A percentile compares a stretch with the other conserved stretches of the same genome.
Conservation (phyloP, 2,329 filamentous ascomycete genomes). For the Hymenoscyphus salicellus region DNA sequence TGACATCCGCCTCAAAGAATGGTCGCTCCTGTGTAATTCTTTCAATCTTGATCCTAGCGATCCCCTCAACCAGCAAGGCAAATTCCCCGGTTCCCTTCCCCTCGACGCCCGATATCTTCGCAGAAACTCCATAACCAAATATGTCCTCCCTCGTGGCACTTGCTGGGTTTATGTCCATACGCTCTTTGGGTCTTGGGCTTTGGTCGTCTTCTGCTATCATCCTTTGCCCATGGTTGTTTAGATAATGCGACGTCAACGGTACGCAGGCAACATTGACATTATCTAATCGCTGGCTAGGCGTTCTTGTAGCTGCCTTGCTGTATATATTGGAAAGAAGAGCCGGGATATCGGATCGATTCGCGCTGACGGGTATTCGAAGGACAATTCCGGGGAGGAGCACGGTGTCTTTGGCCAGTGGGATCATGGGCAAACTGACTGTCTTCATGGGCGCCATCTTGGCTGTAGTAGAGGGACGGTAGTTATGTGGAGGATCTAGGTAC, state of each 20-base stretch:
- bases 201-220: slow-evolving; percentile 65
- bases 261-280: slow-evolving; percentile 81
- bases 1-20: slow-evolving; percentile 81
- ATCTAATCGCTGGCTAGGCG: slow-evolving; percentile 61
- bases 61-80: slow-evolving; percentile 80
- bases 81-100: slow-evolving; percentile 73
- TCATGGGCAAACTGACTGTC: slow-evolving; percentile 59
- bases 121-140: slow-evolving; percentile 78
- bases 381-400: slow-evolving; percentile 85
- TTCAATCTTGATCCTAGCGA: slow-evolving; percentile 72
- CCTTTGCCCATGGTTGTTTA: slow-evolving; percentile 71
- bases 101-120: slow-evolving; percentile 75
- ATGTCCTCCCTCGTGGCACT: slow-evolving; percentile 68
- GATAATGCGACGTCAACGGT: slow-evolving; percentile 72
- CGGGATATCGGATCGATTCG: slow-evolving; percentile 78
- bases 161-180: slow-evolving; percentile 51
- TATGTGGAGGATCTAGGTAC: not conserved
- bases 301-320: slow-evolving; percentile 67
- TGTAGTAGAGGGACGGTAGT: not conserved
- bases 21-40: slow-evolving; percentile 73
- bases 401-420: slow-evolving; percentile 75
- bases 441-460: slow-evolving; percentile 25
- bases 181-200: slow-evolving; percentile 31
- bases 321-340: slow-evolving; percentile 84
- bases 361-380: slow-evolving; percentile 77